Conservation (phyloP, 1,284 basidiomycete species). For the Veloboletus limbatus region DNA sequence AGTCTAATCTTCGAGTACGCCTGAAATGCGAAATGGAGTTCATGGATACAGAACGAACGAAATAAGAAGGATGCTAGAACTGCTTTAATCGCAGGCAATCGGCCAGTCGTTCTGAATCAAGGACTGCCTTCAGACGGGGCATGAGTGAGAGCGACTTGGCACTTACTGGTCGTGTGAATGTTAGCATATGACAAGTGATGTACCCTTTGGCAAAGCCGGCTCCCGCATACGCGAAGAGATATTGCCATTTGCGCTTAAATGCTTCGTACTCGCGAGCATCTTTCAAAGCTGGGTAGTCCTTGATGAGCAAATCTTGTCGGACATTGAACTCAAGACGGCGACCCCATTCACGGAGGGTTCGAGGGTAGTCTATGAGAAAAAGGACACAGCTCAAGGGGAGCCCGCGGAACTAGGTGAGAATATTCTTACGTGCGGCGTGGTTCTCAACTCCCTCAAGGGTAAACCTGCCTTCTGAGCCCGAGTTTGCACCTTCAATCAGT, state of each 20-base stretch:
- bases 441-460: slow-evolving; percentile 86
- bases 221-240: slow-evolving; percentile 73
- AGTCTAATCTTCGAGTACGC: slow-evolving; percentile 14
- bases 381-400: slow-evolving; percentile 6
- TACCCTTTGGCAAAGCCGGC: slow-evolving; percentile 74
- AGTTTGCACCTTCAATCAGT: slow-evolving; percentile 63
- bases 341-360: slow-evolving; percentile 88
- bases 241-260: slow-evolving; percentile 76
- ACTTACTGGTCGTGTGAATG: slow-evolving; percentile 57
- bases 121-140: slow-evolving; percentile 4
- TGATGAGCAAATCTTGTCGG: slow-evolving; percentile 51
- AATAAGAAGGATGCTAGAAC: neutral
- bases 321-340: slow-evolving; percentile 66
- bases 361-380: slow-evolving; percentile 66
- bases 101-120: slow-evolving; percentile 30
- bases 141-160: neutral
- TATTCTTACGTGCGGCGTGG: slow-evolving; percentile 69
- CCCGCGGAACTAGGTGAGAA: neutral
- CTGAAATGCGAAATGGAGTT: slow-evolving; percentile 2
- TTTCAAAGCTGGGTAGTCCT: slow-evolving; percentile 55
- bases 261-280: slow-evolving; percentile 53
- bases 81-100: slow-evolving; percentile 28
- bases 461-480: slow-evolving; percentile 67
- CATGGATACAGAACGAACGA: slow-evolving; percentile 29
- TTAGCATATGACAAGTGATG: slow-evolving; percentile 75